phyloP scores from a whole-genome alignment of 345 rosid species.

The Dipteronia sinensis region DNA sequence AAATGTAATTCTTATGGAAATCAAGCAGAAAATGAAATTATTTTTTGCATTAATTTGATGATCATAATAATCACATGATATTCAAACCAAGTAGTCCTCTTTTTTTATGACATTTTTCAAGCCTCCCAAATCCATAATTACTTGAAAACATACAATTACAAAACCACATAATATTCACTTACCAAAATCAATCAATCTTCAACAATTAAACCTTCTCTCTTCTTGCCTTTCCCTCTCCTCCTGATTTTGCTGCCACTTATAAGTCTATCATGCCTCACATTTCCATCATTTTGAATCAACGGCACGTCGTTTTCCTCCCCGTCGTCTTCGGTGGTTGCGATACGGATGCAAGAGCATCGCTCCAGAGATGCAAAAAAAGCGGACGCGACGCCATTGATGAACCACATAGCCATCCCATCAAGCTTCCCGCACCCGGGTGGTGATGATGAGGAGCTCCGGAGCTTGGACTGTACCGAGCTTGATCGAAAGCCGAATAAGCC shows the following conservation, averaged over 20 bases:
- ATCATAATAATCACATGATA: constrained; percentile 9
- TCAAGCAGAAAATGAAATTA: neutral
- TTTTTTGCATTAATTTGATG: constrained; percentile 15
- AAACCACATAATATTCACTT: neutral
- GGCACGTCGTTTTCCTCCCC: constrained; percentile 57
- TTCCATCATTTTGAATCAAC: constrained; percentile 51
- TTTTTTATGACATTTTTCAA: neutral
- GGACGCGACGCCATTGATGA: constrained; percentile 51
- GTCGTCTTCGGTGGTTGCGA: constrained; percentile 55
- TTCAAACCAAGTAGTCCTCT: constrained; percentile 7
- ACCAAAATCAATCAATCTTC: constrained; percentile 19
- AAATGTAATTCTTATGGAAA: neutral
- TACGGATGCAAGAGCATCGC: constrained; percentile 64
- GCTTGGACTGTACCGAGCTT: constrained; percentile 27
- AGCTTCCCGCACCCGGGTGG: constrained; percentile 44
- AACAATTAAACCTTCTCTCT: constrained; percentile 9
- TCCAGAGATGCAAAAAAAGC: constrained; percentile 68
- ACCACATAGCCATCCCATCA: constrained; percentile 67
- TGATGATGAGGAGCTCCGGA: constrained; percentile 22
- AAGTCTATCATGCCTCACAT: constrained; percentile 21
- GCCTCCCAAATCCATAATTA: neutral
- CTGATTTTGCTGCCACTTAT: constrained; percentile 10
- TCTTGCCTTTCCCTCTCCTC: constrained; percentile 40
- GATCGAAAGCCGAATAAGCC: constrained; percentile 41
- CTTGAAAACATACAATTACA: no score